Conservation (phyloP, 129 eudicot species). For the Lonicera japonica region DNA sequence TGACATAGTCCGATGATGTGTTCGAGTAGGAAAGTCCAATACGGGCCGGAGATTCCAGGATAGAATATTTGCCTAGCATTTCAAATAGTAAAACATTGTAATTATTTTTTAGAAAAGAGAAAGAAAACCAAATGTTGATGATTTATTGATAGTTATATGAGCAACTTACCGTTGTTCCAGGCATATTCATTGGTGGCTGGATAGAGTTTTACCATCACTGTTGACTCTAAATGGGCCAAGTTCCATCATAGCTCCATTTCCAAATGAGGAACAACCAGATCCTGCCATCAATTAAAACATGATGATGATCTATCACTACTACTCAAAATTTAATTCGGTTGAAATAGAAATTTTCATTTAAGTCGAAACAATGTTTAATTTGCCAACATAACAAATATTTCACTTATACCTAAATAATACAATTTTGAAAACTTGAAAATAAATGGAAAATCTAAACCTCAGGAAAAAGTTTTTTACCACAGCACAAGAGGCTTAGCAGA, state of each 20-base stretch:
- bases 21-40: constrained; percentile 67
- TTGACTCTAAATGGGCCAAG: constrained; percentile 19
- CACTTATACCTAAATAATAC: background rate
- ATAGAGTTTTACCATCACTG: constrained; percentile 18
- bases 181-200: constrained; percentile 7
- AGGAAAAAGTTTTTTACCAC: constrained; percentile 73
- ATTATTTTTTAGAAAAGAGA: background rate
- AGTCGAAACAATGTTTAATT: no score
- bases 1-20: constrained; percentile 36
- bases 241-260: constrained; percentile 15
- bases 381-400: background rate
- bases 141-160: background rate
- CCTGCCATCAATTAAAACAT: constrained; percentile 15
- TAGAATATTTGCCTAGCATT: constrained; percentile 50
- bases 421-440: no score
- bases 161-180: constrained; percentile 44
- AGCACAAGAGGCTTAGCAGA: constrained; percentile 53
- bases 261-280: constrained; percentile 36
- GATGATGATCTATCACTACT: no score
- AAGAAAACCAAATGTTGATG: background rate
- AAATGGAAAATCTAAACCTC: constrained; percentile 30
- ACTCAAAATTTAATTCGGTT: no score
- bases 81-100: background rate
- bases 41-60: constrained; percentile 65
- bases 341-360: no score